Evolutionary conservation across 1,284 basidiomycete genomes (phyloP), one percentile per base, ranked within the genome.

Genomic region (Rugiboletus extremiorientalis): DNA sequence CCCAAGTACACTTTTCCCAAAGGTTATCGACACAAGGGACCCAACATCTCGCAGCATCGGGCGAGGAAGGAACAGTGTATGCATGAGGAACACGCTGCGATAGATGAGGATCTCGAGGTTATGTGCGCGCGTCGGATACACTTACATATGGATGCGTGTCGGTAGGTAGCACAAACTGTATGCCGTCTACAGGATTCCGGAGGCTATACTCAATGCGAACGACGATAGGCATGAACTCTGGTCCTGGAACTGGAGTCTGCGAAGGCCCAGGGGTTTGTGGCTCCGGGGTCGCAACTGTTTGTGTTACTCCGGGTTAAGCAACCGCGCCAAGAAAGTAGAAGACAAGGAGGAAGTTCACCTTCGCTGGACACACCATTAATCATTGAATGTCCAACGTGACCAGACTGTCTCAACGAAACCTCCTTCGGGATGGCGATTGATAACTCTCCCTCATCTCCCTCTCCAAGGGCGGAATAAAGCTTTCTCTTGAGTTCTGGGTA

Each of bases 1-100:
- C 97, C 97, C 97, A 99, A 5, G 96, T 97, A 68, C 93, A 98
- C 67, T 94, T 88, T 74, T 98, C 96, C 92, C 94, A 98, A 16
- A 96, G 74, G 69, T 87, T 93, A 73, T 99, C 97, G 16, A 98
- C 77, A 66, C 97, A 99, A 6, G 97, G 97, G 14, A 98, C 90
- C 97, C 97, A 99, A 66, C 93, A 94, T 63, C 97, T 82, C 11
- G 96, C 94, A 15, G 93, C 84, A 68, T 97, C 94, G 8, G 94
- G 88, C 6, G 91, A 91, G 0, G 92, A 91, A 1, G 95, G 89
- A 5, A 89, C 91, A 5, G 95, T 95, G 69, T 91, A 99, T 54
- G 92, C 87, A 74, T 99, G 97, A 31, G 96, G 96, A 56, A 94
- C 86, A 65, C 92, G 89, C 92, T 95, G 64, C 1, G 61, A 60